Evolutionary conservation across 2,329 filamentous ascomycete genomes (phyloP), one percentile per base, ranked within the genome.

Genomic region (Didymella keratinophila): DNA sequence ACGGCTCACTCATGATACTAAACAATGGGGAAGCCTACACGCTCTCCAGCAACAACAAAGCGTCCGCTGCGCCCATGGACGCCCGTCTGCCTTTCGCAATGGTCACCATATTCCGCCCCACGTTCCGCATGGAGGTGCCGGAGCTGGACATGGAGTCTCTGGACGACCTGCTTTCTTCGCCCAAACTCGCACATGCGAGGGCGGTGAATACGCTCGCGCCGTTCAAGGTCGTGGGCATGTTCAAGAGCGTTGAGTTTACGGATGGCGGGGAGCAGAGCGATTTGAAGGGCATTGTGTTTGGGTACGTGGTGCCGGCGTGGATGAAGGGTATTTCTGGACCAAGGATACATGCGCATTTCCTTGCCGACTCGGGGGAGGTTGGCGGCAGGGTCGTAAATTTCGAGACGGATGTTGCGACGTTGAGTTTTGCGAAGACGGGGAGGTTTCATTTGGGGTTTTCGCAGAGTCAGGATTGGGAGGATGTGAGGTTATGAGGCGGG

Each of bases 401-500:
- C 52, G 74, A 74, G 56, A 75, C 72, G 34, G 72, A 73, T 3
- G 74, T 71, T 21, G 74, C 68, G 11, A 67, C 58, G 18, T 56
- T 80, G 52, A 71, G 73, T 37, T 79, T 74, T 69, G 74, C 76
- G 2, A 78, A 77, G 54, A 78, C 76, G 43, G 78, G 77, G 12
- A 69, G 78, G 36, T 79, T 79, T 55, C 78, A 80, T 67, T 58
- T 80, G 27, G 78, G 78, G 0, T 79, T 80, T 43, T 77, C 78
- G 23, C 74, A 77, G 45, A 78, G 76, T 43, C 73, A 75, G 4
- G 73, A 77, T 47, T 80, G 75, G 67, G 77, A 80, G 57, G 66
- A 71, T 51, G 56, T 79, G n/a, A 59, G 41, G 14, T 23, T 37
- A 14, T 47, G 32, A 36, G 16, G 32, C 14, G 4, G 32, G 5